These are phyloP conservation scores for Tulasnella sp. DNA, from an alignment of 768 basidiomycete species.

Conservation along the genomic window DNA sequence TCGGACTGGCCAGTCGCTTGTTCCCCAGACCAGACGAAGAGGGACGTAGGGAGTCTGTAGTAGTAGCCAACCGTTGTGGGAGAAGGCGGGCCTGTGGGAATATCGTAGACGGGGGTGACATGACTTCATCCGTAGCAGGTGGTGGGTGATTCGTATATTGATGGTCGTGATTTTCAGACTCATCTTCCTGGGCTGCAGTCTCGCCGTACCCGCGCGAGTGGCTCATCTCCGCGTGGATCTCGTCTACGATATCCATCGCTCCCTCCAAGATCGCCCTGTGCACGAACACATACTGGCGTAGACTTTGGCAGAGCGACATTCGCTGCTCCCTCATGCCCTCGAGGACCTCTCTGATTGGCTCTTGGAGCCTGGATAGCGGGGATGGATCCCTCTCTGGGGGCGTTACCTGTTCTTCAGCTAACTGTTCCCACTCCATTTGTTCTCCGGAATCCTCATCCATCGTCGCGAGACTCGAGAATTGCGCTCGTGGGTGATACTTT, in stretches of 20 bases:
- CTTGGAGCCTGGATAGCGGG: constrained; percentile 47
- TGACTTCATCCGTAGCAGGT: not conserved
- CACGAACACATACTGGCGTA: constrained; percentile 89
- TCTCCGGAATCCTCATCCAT: not conserved
- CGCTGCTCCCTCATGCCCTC: constrained; percentile 93
- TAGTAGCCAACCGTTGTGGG: too few species aligned
- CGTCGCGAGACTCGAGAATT: not conserved
- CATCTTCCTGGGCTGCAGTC: not conserved
- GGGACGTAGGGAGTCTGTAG: not conserved
- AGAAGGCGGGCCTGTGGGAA: too few species aligned
- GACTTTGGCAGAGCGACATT: constrained; percentile 91
- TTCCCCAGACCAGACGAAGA: not conserved
- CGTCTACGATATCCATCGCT: constrained; percentile 61
- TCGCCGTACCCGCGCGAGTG: not conserved
- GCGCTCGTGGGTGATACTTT: not conserved
- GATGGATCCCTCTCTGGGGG: constrained; percentile 32
- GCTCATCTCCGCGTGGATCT: constrained; percentile 36
- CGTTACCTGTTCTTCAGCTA: not conserved
- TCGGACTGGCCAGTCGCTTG: constrained; percentile 10
- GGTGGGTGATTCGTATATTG: not conserved
- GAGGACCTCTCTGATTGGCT: constrained; percentile 70
- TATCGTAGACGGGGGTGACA: too few species aligned
- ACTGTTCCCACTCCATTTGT: not conserved
- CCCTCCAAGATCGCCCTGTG: constrained; percentile 79
- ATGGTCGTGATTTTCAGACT: not conserved